Evolutionary conservation across 371 early-diverging fungal genomes (phyloP), one percentile per base, ranked within the genome.

Genomic region (Quaeritorhiza haematococci): DNA sequence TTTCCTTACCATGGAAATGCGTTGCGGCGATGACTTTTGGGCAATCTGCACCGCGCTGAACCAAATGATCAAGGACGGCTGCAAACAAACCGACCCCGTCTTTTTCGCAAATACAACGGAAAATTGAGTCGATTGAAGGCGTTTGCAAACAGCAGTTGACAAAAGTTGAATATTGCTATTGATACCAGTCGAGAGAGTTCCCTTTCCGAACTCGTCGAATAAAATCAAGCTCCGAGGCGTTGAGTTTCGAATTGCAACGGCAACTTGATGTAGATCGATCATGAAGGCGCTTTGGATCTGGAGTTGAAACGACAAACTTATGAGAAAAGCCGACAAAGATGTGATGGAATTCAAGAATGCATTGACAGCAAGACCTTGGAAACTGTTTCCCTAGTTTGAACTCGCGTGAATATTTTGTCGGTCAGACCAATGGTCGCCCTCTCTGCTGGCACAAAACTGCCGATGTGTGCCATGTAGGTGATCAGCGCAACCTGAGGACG

Each of bases 401-500:
- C 64, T 28, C 91, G 71, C 3, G 82, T 74, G 27, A 82, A 65
- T 49, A 87, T 82, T 43, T 68, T 61, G 53, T 84, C 81, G 24
- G 79, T 75, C 15, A 87, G 57, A 2, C 83, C 81, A 49, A 86
- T 67, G 13, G 34, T 27, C 2, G 79, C 80, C 19, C 58, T 33
- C 15, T 68, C 69, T 19, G 81, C 83, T 10, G 88, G 84, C 2
- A 87, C 84, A 73, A 77, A 85, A 55, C 72, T 84, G 29, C 94
- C 94, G 34, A 88, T 78, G 59, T 92, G 92, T 17, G 91, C 88
- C 84, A 91, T 81, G 53, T 85, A 80, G 19, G 72, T 68, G 52
- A 91, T 83, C 15, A 91, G 55, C 0, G 85, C 90, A 53, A 83
- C 62, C 74, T 86, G 61, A 19, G 55, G n/a, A 62, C 33, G 10